Evolutionary conservation across 2,329 filamentous ascomycete species (phyloP), one percentile per base, ranked within the genome.

Genomic region (Aciculosporium take): DNA sequence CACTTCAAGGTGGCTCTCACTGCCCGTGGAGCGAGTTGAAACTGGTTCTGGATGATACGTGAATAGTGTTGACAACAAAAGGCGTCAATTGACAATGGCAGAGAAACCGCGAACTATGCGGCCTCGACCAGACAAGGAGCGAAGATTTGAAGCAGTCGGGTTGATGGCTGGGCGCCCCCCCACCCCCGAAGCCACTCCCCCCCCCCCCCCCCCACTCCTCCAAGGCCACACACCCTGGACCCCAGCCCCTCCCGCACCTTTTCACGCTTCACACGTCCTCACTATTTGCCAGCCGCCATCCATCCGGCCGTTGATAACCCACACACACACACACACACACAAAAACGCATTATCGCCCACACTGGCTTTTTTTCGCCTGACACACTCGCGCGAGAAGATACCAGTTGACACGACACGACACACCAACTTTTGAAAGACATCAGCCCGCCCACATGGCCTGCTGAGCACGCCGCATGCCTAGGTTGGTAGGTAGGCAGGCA

Each of bases 251-350:
- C 36, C 24, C 36, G 36, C 36, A 29, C 36, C 36, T 37, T 21
- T 10, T 15, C 33, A 15, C 34, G n/a, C 23, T n/a, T 17, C 34
- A 36, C 34, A 9, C 24, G 7, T 39, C 21, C 20, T 32, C 21
- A n/a, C 38, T 25, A 40, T 40, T 30, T 40, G 38, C 38, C 38
- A 40, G 29, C 38, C 28, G 37, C 37, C 37, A 25, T 31, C 29
- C 28, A 24, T 13, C 37, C 23, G 18, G 21, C 18, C 12, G 21
- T 21, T 13, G 13, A 18, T n/a, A 30, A 28, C 27, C n/a, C 9
- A 21, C 31, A 32, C 30, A 32, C 30, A 28, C 27, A 12, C 27
- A 32, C 30, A 8, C 29, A 24, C 20, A 21, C 31, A 24, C 33
- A 10, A 12, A 32, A 12, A n/a, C 32, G 32, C 32, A 34, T 34